These are phyloP conservation scores for Pichia kluyveri DNA, from an alignment of 805 yeast genomes.

Conservation along the genomic window DNA sequence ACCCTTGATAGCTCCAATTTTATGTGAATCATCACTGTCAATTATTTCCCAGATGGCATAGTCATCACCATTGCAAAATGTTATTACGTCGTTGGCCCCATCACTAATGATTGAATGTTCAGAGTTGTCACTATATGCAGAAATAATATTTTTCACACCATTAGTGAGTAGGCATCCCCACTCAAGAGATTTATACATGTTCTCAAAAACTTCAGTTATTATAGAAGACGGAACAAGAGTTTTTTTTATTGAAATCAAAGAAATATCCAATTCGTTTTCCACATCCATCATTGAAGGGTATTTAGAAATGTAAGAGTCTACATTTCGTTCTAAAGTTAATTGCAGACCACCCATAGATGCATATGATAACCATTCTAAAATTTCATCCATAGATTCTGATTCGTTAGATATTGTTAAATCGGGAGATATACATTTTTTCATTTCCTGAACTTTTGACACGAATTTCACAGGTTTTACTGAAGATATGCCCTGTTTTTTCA, in stretches of 20 bases:
- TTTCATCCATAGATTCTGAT: slow-evolving; percentile 15
- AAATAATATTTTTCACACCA: slow-evolving; percentile 23
- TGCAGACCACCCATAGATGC: slow-evolving; percentile 20
- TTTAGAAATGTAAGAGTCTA: slow-evolving; percentile 17
- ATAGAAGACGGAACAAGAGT: background rate
- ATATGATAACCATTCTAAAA: slow-evolving; percentile 26
- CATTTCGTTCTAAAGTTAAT: slow-evolving; percentile 11
- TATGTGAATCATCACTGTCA: slow-evolving; percentile 22
- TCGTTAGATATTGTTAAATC: slow-evolving; percentile 12
- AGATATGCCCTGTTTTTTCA: no score
- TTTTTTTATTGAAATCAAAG: background rate
- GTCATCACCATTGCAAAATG: slow-evolving; percentile 12
- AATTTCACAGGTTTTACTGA: no score
- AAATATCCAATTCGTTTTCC: background rate
- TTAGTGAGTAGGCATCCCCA: slow-evolving; percentile 21
- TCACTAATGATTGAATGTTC: slow-evolving; percentile 22
- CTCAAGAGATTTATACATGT: background rate
- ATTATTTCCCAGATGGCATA: slow-evolving; percentile 23
- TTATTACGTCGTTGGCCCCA: slow-evolving; percentile 22
- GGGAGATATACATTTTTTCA: slow-evolving; percentile 15
- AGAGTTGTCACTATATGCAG: slow-evolving; percentile 16
- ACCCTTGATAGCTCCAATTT: background rate
- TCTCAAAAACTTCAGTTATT: background rate
- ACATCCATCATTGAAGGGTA: slow-evolving; percentile 13
- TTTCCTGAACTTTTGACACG: background rate